Conservation (phyloP, 208 protist genomes). For the Crithidia thermophila region DNA sequence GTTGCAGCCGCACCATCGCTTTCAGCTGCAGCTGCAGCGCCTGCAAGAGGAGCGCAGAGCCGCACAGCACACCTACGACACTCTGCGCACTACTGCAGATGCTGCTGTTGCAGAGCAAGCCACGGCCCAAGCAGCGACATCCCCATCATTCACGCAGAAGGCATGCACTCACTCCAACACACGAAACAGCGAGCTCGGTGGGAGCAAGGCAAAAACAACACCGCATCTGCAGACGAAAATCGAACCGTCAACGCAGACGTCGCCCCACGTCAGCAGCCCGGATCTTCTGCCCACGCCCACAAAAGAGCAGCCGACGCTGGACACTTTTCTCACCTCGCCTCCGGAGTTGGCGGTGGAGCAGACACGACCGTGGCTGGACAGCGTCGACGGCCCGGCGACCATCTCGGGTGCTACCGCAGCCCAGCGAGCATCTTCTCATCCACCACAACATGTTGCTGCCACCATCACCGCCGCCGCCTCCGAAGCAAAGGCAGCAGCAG, state of each 20-base stretch:
- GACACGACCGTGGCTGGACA: slow-evolving; percentile 18
- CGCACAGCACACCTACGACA: slow-evolving; percentile 9
- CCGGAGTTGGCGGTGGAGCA: background rate
- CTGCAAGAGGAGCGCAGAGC: background rate
- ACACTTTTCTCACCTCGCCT: slow-evolving; percentile 7
- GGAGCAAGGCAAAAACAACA: no score
- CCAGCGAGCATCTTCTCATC: no score
- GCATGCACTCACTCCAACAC: background rate
- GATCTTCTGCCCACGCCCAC: background rate
- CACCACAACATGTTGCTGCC: background rate
- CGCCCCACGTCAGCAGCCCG: background rate
- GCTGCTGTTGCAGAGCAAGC: no score
- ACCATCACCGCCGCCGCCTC: no score
- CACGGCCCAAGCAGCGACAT: background rate
- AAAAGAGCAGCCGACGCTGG: no score
- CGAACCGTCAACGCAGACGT: background rate
- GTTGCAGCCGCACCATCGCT: background rate
- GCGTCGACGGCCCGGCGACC: background rate
- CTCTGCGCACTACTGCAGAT: background rate
- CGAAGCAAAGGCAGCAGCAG: no score
- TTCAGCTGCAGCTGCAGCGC: slow-evolving; percentile 1
- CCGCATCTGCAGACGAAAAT: no score
- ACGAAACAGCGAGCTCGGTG: no score
- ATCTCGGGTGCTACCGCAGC: background rate
- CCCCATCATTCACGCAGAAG: background rate